Evolutionary conservation across 2,329 filamentous ascomycete species (phyloP).

Genomic region (Aschersonia sp.): DNA sequence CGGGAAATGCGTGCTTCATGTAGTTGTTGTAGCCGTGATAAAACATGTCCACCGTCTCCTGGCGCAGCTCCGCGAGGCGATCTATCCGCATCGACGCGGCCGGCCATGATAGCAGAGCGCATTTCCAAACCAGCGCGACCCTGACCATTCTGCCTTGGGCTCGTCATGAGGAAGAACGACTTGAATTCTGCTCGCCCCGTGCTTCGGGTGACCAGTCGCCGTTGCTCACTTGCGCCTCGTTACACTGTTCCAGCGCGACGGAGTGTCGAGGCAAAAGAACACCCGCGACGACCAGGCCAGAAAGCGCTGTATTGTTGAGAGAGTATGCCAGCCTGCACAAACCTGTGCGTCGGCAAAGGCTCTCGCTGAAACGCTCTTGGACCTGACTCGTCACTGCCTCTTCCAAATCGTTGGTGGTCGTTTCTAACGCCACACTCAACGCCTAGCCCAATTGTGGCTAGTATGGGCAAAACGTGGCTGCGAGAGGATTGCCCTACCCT

Average conservation of each 20-base stretch:
- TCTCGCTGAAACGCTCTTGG: not conserved
- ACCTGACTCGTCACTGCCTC: not conserved
- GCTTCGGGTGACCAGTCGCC: not conserved
- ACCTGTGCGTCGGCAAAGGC: not conserved
- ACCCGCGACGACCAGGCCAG: not conserved
- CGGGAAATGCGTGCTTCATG: conserved; percentile 84
- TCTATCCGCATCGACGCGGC: conserved; percentile 37
- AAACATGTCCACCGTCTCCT: conserved; percentile 64
- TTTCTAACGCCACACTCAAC: not conserved
- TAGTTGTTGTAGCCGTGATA: conserved; percentile 96
- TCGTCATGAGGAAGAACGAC: conserved; percentile 1
- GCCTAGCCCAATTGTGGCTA: not conserved
- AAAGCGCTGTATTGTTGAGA: not conserved
- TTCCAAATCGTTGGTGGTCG: not conserved
- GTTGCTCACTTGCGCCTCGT: not conserved
- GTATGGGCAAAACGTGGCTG: not conserved
- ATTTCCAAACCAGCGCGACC: conserved; percentile 11
- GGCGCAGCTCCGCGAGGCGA: conserved; percentile 38
- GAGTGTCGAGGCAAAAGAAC: too few species aligned
- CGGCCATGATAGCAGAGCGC: conserved; percentile 25
- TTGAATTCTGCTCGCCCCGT: not conserved
- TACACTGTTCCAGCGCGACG: too few species aligned
- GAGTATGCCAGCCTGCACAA: not conserved
- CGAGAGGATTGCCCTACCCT: not conserved
- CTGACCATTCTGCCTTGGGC: conserved; percentile 13